Conservation (phyloP, 306 rosid species). For the Pachyrhizus erosus region DNA sequence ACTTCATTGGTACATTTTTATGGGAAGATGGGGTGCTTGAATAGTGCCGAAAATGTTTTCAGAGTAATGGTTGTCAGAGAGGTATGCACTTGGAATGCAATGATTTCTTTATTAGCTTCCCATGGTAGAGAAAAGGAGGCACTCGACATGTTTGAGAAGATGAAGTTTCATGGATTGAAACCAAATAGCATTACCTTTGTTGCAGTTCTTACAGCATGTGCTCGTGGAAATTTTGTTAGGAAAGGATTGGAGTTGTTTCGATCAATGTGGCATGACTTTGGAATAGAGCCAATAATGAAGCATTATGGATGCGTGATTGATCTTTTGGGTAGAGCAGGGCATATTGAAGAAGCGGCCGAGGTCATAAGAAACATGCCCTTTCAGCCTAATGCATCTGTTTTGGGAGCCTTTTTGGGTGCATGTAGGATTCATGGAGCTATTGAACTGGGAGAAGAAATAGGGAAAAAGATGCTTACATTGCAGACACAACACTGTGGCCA, state of each 20-base stretch:
- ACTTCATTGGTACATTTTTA: conserved; percentile 72
- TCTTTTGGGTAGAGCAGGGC: conserved; percentile 84
- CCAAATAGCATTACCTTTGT: conserved; percentile 72
- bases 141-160: conserved; percentile 60
- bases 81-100: conserved; percentile 84
- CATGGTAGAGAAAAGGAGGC: conserved; percentile 75
- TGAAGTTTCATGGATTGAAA: conserved; percentile 55
- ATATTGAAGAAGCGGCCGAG: conserved; percentile 67
- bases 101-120: conserved; percentile 75
- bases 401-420: conserved; percentile 76
- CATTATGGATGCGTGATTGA: conserved; percentile 79
- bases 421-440: conserved; percentile 81
- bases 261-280: conserved; percentile 56
- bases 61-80: conserved; percentile 49
- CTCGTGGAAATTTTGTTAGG: conserved; percentile 62
- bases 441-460: conserved; percentile 71
- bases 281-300: conserved; percentile 61
- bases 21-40: conserved; percentile 74
- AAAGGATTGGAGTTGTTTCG: conserved; percentile 65
- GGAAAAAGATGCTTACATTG: conserved; percentile 56
- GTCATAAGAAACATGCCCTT: conserved; percentile 69
- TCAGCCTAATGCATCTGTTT: conserved; percentile 68
- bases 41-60: conserved; percentile 53
- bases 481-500: conserved; percentile 57
- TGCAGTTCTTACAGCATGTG: conserved; percentile 77